Base-by-base conservation (phyloP, 495 filamentous ascomycete genomes). In the Letharia lupina region DNA sequence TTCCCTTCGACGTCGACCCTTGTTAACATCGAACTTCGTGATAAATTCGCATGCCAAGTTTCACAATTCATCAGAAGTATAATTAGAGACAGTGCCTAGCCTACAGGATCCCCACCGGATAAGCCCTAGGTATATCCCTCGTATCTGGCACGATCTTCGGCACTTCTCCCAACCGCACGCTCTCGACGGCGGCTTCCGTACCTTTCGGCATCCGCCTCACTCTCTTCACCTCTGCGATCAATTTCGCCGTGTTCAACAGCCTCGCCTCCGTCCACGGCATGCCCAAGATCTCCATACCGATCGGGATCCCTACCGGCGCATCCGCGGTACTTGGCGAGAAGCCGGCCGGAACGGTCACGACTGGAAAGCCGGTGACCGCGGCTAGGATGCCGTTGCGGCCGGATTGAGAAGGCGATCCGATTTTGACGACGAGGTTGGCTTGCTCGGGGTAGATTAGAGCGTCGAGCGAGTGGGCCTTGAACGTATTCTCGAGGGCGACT, bases 361-460 rank as follows among this genome's bases (percentile, higher is more conserved):
- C 86, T 6, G 86, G 86, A n/a, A 70, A 72, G 10, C 85, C 86
- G 7, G 85, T 86, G 67, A 89, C 70, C 7, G 85, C 86, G 4
- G 84, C 86, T 8, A 89, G 72, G 37, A 88, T 83, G 33, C 87
- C 87, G 72, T 89, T 89, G 4, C 87, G 75, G 15, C 84, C 84
- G 37, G 72, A 71, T 73, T 89, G 87, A 0, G 76, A 78, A 0
- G 77, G 76, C 7, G 75, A 75, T 6, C 86, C 86, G 56, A 87
- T 72, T 47, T 78, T 77, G 18, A 86, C 84, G 20, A 86, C 82
- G 1, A 89, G 75, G 59, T 86, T 86, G 65, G 80, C 79, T 67
- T 89, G 87, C 71, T 88, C 83, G 13, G 86, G 87, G 70, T 88
- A 89, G 65, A 87, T 80, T 37, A 88, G 61, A 0, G 81, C 85